Evolutionary conservation across 2,329 filamentous ascomycete species (phyloP), one percentile per base, ranked within the genome.

Genomic region (Aspergillus sp.): DNA sequence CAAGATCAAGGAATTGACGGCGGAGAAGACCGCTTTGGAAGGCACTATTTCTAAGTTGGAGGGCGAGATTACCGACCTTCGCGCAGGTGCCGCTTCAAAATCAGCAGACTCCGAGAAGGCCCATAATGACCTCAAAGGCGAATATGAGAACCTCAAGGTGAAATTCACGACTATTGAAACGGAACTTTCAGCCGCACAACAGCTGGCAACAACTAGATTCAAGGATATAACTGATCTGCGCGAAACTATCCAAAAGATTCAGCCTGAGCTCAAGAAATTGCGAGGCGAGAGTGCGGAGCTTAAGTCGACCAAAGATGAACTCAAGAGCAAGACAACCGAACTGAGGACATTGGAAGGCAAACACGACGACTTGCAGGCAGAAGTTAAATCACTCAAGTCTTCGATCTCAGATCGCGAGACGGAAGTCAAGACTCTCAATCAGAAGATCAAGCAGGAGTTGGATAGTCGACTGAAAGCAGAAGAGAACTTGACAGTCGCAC

Each of bases 161-260:
- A 91, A 88, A 71, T 85, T 87, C 0, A 80, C 85, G 2, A 83
- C 84, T 0, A 74, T 97, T 17, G 87, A 96, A 68, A 90, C 89
- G 0, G 93, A 99, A 69, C 82, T 98, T 3, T 89, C 87, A 2
- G 92, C 92, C 2, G 89, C 93, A 0, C 88, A 97, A 71, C 87
- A 96, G 73, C 83, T 98, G 12, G 91, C 95, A 0, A 88, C 96
- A 59, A 89, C 85, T 15, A 84, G 95, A 30, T 98, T 92, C 79
- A 96, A 92, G 72, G 93, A 98, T 58, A 78, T 97, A 2, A 88
- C 87, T 0, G 90, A 96, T 26, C 78, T 96, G 45, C 84, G 88
- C 18, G 89, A 93, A 60, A 81, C 93, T 2, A 75, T 97, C 30
- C 88, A 92, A 63, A 96, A 95, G 71, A 84, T 89, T 0, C 93